phyloP scores from a whole-genome alignment of 1,139 yeast species.

The Protomyces lactucae-debilis region DNA sequence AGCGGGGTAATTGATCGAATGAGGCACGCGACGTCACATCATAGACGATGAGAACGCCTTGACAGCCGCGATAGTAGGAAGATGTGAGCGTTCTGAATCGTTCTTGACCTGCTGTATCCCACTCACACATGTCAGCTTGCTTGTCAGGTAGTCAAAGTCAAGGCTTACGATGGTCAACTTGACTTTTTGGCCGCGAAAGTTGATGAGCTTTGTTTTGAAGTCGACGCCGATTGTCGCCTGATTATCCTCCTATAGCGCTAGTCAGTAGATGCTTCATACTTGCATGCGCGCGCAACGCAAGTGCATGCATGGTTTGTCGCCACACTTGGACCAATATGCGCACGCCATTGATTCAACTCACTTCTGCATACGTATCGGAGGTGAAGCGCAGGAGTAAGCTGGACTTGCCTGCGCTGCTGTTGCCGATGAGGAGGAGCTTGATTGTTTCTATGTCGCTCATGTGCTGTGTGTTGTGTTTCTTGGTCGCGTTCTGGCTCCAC shows the following conservation, averaged over 20 bases:
- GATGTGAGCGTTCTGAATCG: slow-evolving; percentile 22
- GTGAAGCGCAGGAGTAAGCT: slow-evolving; percentile 22
- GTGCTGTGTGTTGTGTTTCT: too few species aligned
- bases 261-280: too few species aligned
- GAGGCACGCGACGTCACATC: slow-evolving; percentile 21
- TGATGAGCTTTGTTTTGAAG: slow-evolving; percentile 20
- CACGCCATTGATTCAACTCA: neutral
- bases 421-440: slow-evolving; percentile 23
- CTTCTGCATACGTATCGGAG: neutral
- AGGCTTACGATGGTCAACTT: slow-evolving; percentile 10
- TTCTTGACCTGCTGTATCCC: slow-evolving; percentile 25
- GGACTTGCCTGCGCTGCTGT: slow-evolving; percentile 20
- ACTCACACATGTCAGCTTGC: neutral
- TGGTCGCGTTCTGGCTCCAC: too few species aligned
- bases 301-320: neutral
- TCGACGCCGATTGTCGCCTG: slow-evolving; percentile 26
- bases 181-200: slow-evolving; percentile 5
- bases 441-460: slow-evolving; percentile 22
- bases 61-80: slow-evolving; percentile 22
- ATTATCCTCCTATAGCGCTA: slow-evolving; percentile 17
- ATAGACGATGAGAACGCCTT: slow-evolving; percentile 17
- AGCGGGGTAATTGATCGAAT: slow-evolving; percentile 20
- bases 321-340: neutral
- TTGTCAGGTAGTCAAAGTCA: too few species aligned
- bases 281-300: neutral